Evolutionary conservation across 495 filamentous ascomycete genomes (phyloP), one percentile per base, ranked within the genome.

Genomic region (Neurospora sp.): DNA sequence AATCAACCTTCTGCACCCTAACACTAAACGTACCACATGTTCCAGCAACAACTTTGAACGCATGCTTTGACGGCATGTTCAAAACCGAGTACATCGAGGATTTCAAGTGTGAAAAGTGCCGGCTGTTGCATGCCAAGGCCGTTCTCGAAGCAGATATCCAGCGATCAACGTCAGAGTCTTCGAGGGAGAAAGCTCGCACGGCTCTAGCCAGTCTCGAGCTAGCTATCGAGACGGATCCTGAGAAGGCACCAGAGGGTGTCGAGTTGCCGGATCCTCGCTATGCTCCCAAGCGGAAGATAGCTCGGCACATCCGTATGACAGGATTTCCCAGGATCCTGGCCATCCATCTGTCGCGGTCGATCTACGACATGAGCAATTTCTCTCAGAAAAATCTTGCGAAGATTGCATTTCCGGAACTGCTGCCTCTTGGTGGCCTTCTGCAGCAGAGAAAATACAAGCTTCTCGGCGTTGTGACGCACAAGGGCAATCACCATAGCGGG

Each of bases 11-110:
- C 79, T 95, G 97, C 81, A 94, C 94, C 27, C 81, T 99, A 71
- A 98, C 95, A 7, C 84, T 99, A 48, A 93, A 94, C 74, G 96
- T 99, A 4, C 96, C 96, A 0, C 93, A 94, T 78, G 81, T 85
- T 46, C 84, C 80, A 23, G 81, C 86, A 9, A 86, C 84, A 16
- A 84, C 83, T 14, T 77, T 89, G 35, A 86, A 80, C 69, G 77
- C 82, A 5, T 98, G 96, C 79, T 94, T 98, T 73, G 96, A 99
- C 81, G 92, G 92, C 20, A 89, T 98, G 81, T 90, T 99, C 75
- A 98, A 97, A 79, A 93, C 91, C 0, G 96, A 99, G 77, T 91
- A 93, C 78, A 97, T 99, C 70, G 96, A 99, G 70, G 96, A 97
- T 78, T 99, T 95, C 83, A 92, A 91, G 69, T 99, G 96, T 80